Evolutionary conservation across 169 alveolate genomes (phyloP).

Genomic region (Cystoisospora suis): DNA sequence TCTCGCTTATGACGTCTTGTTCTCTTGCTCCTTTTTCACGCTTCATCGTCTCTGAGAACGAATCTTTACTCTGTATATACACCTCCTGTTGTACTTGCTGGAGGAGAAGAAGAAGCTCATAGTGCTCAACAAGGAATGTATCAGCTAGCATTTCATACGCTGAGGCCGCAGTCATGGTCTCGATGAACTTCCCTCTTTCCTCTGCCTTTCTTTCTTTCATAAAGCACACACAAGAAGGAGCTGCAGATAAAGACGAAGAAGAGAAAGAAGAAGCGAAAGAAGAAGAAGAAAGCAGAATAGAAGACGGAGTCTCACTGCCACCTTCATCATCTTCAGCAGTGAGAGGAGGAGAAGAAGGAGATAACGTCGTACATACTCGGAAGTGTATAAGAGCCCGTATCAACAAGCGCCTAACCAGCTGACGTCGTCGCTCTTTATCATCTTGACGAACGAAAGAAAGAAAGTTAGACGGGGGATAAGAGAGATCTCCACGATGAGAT

Average conservation of each 20-base stretch:
- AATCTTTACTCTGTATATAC: background rate
- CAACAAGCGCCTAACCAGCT: slow-evolving; percentile 35
- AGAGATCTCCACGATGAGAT: no score
- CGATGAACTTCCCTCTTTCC: no score
- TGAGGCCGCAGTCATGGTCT: slow-evolving; percentile 36
- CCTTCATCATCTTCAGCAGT: no score
- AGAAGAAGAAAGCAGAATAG: background rate
- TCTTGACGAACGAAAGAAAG: slow-evolving; percentile 36
- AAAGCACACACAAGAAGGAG: background rate
- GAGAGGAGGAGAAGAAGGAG: no score
- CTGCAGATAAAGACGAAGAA: background rate
- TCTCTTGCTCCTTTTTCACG: no score
- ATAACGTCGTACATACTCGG: slow-evolving; percentile 20
- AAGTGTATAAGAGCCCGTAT: slow-evolving; percentile 35
- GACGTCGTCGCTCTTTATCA: slow-evolving; percentile 34
- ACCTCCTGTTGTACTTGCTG: slow-evolving; percentile 40
- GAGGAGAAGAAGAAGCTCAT: background rate
- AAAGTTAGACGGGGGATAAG: no score
- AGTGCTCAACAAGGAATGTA: slow-evolving; percentile 49
- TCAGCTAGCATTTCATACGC: slow-evolving; percentile 50
- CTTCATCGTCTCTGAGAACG: no score
- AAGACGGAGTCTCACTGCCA: no score
- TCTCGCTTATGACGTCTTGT: no score
- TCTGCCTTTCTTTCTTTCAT: background rate
- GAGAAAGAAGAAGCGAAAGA: background rate